phyloP scores from a whole-genome alignment of 257 asterid species.

The Capsicum chinense region DNA sequence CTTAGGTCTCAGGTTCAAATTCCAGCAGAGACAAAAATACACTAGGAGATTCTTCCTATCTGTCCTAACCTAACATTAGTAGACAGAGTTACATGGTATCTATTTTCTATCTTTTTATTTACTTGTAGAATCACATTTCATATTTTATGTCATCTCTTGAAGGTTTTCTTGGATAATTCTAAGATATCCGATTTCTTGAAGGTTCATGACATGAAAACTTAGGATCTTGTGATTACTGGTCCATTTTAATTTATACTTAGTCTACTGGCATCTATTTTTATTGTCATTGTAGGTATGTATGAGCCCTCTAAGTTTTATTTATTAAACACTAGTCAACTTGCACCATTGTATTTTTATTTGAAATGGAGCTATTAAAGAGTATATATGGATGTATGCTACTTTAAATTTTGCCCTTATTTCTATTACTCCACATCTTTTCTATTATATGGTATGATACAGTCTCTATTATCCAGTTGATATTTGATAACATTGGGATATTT shows the following conservation, averaged over 20 bases:
- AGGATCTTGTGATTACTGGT: slow-evolving; percentile 73
- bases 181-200: slow-evolving; percentile 33
- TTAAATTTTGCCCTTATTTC: slow-evolving; percentile 80
- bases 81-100: too few species aligned
- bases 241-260: slow-evolving; percentile 84
- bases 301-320: slow-evolving; percentile 13
- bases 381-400: slow-evolving; percentile 85
- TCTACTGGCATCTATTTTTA: slow-evolving; percentile 66
- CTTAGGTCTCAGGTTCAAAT: too few species aligned
- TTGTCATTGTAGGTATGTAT: slow-evolving; percentile 63
- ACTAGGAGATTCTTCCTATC: too few species aligned
- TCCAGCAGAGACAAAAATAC: too few species aligned
- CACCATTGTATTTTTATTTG: slow-evolving; percentile 29
- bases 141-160: background rate
- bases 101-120: background rate
- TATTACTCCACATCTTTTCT: slow-evolving; percentile 59
- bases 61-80: too few species aligned
- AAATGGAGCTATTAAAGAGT: slow-evolving; percentile 77
- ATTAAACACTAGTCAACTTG: background rate
- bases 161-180: background rate
- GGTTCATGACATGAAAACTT: slow-evolving; percentile 66
- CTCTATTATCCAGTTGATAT: background rate
- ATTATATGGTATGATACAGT: slow-evolving; percentile 59
- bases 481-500: background rate
- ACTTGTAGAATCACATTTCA: background rate